Conservation (phyloP, 352 stramenopile species). For the Pythium myriotylum region DNA sequence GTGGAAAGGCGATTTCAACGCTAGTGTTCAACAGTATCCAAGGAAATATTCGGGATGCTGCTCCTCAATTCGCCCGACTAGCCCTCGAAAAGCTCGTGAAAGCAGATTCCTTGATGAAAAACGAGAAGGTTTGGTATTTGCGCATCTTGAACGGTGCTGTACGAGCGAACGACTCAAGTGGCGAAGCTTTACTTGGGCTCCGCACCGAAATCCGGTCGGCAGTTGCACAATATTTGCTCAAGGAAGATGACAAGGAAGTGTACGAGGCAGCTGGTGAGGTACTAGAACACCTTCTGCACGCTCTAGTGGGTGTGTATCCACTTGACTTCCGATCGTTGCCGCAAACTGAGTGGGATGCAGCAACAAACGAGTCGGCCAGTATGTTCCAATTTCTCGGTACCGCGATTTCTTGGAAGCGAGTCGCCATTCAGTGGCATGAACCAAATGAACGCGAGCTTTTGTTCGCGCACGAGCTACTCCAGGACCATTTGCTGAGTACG, state of each 20-base stretch:
- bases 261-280: constrained; percentile 49
- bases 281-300: constrained; percentile 47
- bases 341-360: constrained; percentile 42
- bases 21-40: constrained; percentile 58
- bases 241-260: constrained; percentile 61
- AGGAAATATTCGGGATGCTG: constrained; percentile 40
- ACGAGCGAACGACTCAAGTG: constrained; percentile 36
- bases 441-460: constrained; percentile 52
- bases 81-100: constrained; percentile 54
- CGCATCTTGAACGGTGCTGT: constrained; percentile 58
- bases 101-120: constrained; percentile 42
- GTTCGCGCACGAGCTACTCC: constrained; percentile 58
- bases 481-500: constrained; percentile 44
- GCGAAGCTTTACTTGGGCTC: constrained; percentile 39
- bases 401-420: constrained; percentile 50
- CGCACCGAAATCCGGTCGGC: constrained; percentile 43
- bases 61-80: constrained; percentile 44
- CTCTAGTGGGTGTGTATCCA: constrained; percentile 55
- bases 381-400: constrained; percentile 68
- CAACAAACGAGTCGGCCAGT: constrained; percentile 38
- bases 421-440: constrained; percentile 65
- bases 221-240: constrained; percentile 43
- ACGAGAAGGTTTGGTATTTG: constrained; percentile 73
- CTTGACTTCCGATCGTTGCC: constrained; percentile 66
- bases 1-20: constrained; percentile 57